Base-by-base conservation (phyloP, 2,329 filamentous ascomycete genomes). In the Diplodia corticola region DNA sequence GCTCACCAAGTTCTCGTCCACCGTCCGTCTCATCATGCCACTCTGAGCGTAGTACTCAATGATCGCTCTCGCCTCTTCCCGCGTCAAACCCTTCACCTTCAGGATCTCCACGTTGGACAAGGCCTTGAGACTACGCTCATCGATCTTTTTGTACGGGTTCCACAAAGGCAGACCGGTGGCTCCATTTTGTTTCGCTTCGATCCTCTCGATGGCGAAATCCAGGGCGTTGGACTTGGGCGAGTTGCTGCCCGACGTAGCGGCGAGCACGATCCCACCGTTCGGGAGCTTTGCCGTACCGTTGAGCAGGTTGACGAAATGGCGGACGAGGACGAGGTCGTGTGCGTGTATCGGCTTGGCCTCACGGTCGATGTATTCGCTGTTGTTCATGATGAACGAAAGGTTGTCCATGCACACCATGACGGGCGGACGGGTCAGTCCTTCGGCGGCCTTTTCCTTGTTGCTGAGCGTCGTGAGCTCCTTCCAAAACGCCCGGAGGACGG, bases 1-100 rank as follows among this genome's bases (percentile, higher is more conserved):
- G 24, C 85, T 83, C 40, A 97, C 89, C 69, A 85, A 83, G 69
- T 81, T 82, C 74, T 93, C 88, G 72, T 91, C 89, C 59, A 97
- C 84, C 53, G 82, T 83, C 68, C 86, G 82, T 69, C 91, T 86
- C 74, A 96, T 76, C 75, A 97, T 83, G 13, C 94, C 95, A 77
- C 92, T 96, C 40, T 87, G 88, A 5, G 92, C 93, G 84, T 94
- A 98, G 80, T 97, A 98, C 81, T 97, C 93, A 88, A 98, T 89
- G 71, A 96, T 82, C 0, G 88, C 85, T 67, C 89, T 86, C 12
- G 91, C 88, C 80, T 98, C 94, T 1, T 84, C 80, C 78, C 89
- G 91, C 72, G 82, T 89, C 70, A 97, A 73, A 9, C 91, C 90
- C 49, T 85, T 83, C 22, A 97, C 75, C 22, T 85, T 83, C 71